Evolutionary conservation across 2,329 filamentous ascomycete species (phyloP).

Genomic region (Apiospora saccharicola): DNA sequence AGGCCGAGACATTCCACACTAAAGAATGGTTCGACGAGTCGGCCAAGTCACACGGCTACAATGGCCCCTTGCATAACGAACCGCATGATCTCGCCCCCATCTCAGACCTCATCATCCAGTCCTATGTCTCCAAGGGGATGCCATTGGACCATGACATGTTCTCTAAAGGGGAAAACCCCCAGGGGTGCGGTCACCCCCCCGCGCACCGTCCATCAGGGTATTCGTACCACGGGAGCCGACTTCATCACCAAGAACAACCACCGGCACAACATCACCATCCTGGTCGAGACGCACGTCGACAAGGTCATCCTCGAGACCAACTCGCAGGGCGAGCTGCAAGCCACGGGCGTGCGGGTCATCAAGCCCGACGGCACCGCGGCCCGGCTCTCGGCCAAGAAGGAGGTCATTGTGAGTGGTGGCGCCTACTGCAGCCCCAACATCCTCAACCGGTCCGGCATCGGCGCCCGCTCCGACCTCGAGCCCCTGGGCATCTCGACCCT

Average conservation of each 20-base stretch:
- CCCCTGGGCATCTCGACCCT: conserved; percentile 28
- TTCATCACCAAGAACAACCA: conserved; percentile 52
- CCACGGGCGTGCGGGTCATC: conserved; percentile 51
- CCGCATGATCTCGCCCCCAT: conserved; percentile 67
- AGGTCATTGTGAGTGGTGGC: conserved; percentile 54
- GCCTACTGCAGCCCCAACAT: conserved; percentile 60
- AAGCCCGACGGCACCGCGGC: conserved; percentile 49
- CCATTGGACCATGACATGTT: conserved; percentile 67
- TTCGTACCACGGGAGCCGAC: conserved; percentile 61
- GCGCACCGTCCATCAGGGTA: conserved; percentile 59
- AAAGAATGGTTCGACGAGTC: conserved; percentile 65
- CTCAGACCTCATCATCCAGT: conserved; percentile 61
- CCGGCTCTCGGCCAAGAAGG: conserved; percentile 45
- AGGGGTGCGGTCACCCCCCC: conserved; percentile 63
- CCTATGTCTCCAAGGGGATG: conserved; percentile 61
- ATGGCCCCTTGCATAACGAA: conserved; percentile 61
- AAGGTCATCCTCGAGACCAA: conserved; percentile 55
- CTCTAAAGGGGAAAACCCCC: conserved; percentile 54
- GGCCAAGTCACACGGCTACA: conserved; percentile 54
- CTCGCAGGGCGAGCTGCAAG: conserved; percentile 46
- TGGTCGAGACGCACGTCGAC: conserved; percentile 58
- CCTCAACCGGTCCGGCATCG: conserved; percentile 61
- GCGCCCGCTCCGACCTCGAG: conserved; percentile 50
- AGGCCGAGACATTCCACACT: conserved; percentile 63
- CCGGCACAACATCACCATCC: conserved; percentile 54